These are phyloP conservation scores for Serendipita indica DNA, from an alignment of 768 basidiomycete species.

Conservation along the genomic window DNA sequence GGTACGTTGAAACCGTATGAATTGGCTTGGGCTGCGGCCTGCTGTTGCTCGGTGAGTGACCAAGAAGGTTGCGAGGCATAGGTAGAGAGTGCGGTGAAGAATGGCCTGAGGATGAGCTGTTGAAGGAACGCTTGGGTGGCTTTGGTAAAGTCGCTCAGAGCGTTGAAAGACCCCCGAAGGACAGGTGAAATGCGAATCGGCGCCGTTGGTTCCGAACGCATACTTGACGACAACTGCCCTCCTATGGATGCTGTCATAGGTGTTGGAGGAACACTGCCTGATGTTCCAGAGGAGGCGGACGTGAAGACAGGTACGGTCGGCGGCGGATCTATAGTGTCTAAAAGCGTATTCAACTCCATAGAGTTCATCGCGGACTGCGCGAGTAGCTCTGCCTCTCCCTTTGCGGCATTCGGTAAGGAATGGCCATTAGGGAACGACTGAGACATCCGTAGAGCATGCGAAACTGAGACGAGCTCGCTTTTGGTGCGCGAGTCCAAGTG, in stretches of 20 bases:
- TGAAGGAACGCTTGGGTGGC: constrained; percentile 68
- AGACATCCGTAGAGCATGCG: constrained; percentile 42
- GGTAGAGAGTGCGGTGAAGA: constrained; percentile 50
- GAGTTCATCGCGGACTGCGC: constrained; percentile 78
- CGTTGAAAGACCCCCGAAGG: constrained; percentile 38
- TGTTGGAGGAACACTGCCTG: constrained; percentile 14
- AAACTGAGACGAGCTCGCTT: constrained; percentile 41
- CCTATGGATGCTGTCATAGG: neutral
- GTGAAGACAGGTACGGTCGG: constrained; percentile 12
- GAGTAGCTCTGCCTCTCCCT: constrained; percentile 56
- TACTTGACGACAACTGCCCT: neutral
- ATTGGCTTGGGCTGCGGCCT: constrained; percentile 32
- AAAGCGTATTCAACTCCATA: constrained; percentile 48
- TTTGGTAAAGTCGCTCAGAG: constrained; percentile 49
- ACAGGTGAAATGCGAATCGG: constrained; percentile 20
- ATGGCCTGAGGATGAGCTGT: constrained; percentile 68
- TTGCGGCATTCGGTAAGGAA: constrained; percentile 36
- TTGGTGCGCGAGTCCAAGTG: constrained; percentile 59
- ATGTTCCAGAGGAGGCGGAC: constrained; percentile 16
- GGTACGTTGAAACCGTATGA: constrained; percentile 47
- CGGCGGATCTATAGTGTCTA: constrained; percentile 39
- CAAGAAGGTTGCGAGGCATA: constrained; percentile 62
- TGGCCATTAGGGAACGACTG: constrained; percentile 39
- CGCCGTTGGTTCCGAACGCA: neutral
- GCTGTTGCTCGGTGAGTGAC: constrained; percentile 33